A percentile compares a stretch with the other conserved stretches of the same genome.
Evolutionary conservation across 768 basidiomycete species (phyloP).

Genomic region (Lactarius tabidus): DNA sequence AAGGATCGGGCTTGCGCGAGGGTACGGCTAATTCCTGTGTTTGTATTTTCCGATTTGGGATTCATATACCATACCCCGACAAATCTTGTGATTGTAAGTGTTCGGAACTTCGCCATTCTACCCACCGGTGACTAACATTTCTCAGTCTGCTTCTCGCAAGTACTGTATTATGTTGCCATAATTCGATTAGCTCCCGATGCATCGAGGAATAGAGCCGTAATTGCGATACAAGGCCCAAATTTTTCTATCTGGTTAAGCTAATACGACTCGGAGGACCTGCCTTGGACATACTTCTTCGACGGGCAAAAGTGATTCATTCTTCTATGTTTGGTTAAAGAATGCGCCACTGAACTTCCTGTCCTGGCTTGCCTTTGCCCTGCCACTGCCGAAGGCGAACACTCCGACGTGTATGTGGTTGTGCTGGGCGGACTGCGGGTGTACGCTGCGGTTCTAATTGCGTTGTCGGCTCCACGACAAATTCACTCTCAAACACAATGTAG

Average conservation of each 20-base stretch:
- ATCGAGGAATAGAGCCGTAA: conserved; percentile 10
- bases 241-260: conserved; percentile 1
- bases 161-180: conserved; percentile 15
- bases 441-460: conserved; percentile 13
- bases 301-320: background rate
- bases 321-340: background rate
- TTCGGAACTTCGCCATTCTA: background rate
- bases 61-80: background rate
- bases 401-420: background rate
- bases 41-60: conserved; percentile 1
- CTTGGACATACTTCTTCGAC: background rate
- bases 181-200: conserved; percentile 1
- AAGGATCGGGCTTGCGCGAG: conserved; percentile 64
- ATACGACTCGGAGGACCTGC: background rate
- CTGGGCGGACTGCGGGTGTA: conserved; percentile 7
- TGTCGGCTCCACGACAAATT: background rate
- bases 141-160: background rate
- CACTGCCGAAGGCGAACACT: background rate
- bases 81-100: conserved; percentile 10
- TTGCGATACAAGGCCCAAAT: background rate
- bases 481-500: background rate
- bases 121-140: conserved; percentile 1
- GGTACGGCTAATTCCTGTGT: conserved; percentile 15
- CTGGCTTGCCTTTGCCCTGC: background rate
- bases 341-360: background rate